Base-by-base conservation (phyloP, 225 moss, liverwort and hornwort species). In the Pseudisothecium myosuroides region DNA sequence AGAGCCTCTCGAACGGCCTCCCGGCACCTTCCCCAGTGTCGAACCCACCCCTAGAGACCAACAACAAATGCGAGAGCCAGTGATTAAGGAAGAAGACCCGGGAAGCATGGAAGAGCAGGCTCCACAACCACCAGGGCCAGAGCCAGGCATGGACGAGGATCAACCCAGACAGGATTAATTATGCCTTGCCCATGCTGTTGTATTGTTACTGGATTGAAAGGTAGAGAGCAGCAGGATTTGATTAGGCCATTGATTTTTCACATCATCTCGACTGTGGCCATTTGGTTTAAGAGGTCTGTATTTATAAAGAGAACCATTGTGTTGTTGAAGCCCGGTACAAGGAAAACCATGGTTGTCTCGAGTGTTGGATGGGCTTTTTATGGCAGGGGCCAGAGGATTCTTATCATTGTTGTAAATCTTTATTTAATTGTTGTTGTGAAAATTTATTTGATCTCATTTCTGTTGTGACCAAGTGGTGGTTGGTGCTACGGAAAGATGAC, bases 11-110 rank as follows among this genome's bases (percentile, higher is more conserved):
- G 93, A 98, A 86, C 93, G 98, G 65, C 98, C 98, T 62, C 94
- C 96, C 12, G 98, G 98, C 82, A 95, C 95, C 73, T 98, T 95
- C 72, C 96, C 97, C 10, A 95, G 92, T 80, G 91, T 97, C 64
- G 97, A 97, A 90, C 92, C 94, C 63, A 93, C 92, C 65, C 93
- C 93, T 6, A 89, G 89, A 87, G 92, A 94, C 43, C 89, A 91
- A 49, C 93, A 94, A 49, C 91, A 91, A 82, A 79, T 54, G 39
- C 85, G 72, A 75, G 89, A 86, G 49, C 52, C 87, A 17, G 78
- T 73, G 62, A 59, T 39, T 76, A 87, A 76, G n/a, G 79, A 89
- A n/a, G 76, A 55, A 55, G 85, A 81, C 14, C 58, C 87, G 32
- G 79, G 87, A 79, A 83, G 78, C 80, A 69, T 52, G 49, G 56